phyloP scores from a whole-genome alignment of 345 rosid genomes.

The Raphanus sativus region DNA sequence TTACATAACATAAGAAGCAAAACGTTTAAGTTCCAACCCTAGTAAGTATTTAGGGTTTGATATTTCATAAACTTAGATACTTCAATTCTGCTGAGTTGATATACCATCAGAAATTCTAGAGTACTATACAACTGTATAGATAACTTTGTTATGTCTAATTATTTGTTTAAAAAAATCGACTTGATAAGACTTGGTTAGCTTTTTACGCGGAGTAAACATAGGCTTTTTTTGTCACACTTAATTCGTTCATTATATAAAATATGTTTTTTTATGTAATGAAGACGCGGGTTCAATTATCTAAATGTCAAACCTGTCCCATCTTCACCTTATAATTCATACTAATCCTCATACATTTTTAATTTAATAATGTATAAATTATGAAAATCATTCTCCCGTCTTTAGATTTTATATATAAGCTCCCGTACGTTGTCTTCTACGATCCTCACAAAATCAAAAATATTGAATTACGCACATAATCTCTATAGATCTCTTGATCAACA shows the following conservation, averaged over 20 bases:
- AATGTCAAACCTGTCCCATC: conserved; percentile 25
- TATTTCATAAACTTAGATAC: background rate
- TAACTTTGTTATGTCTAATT: no score
- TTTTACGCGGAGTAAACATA: conserved; percentile 21
- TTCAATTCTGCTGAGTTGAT: background rate
- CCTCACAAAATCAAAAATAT: background rate
- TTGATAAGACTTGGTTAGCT: background rate
- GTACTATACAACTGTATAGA: no score
- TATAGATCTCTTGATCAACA: background rate
- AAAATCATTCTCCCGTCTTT: background rate
- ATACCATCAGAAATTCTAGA: background rate
- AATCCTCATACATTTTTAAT: background rate
- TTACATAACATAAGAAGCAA: background rate
- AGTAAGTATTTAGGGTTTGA: no score
- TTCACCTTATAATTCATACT: conserved; percentile 17
- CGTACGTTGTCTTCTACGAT: conserved; percentile 12
- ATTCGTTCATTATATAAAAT: no score
- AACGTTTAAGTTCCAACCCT: no score
- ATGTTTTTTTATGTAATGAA: background rate
- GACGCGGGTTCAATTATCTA: conserved; percentile 30
- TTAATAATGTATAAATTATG: background rate
- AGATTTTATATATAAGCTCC: conserved; percentile 2
- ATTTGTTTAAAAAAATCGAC: background rate
- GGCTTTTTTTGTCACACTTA: background rate
- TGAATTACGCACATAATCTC: background rate